Conservation (phyloP, 129 eudicot genomes). For the Cynara cardunculus region DNA sequence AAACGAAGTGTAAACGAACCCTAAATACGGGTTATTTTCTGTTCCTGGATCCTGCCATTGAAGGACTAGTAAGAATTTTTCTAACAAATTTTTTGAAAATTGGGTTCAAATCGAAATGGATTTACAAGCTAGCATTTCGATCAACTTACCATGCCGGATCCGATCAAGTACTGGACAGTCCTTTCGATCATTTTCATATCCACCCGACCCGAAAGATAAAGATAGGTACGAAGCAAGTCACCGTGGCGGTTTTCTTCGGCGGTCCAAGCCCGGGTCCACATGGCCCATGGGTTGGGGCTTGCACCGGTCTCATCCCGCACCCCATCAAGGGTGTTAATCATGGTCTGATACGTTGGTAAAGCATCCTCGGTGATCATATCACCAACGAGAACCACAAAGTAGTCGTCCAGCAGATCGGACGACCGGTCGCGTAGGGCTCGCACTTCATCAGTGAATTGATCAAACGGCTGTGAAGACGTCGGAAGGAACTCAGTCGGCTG, state of each 20-base stretch:
- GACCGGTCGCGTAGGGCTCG: conserved; percentile 25
- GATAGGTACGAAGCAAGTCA: conserved; percentile 37
- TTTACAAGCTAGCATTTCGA: too few relatives aligned
- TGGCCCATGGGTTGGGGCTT: conserved; percentile 32
- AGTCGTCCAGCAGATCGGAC: conserved; percentile 27
- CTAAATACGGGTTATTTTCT: conserved; percentile 53
- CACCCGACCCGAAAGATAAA: conserved; percentile 46
- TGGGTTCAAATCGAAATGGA: too few relatives aligned
- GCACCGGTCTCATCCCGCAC: conserved; percentile 41
- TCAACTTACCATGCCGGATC: conserved; percentile 44
- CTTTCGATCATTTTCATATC: conserved; percentile 39
- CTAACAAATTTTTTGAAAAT: too few relatives aligned
- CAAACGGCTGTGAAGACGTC: conserved; percentile 18
- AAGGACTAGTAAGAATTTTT: too few relatives aligned
- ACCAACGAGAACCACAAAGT: conserved; percentile 39
- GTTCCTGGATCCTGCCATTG: conserved; percentile 39
- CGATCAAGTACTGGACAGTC: conserved; percentile 33
- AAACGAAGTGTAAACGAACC: conserved; percentile 53
- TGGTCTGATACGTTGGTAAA: conserved; percentile 38
- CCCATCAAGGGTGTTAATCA: conserved; percentile 42
- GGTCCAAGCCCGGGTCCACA: conserved; percentile 42
- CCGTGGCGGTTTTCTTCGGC: conserved; percentile 48
- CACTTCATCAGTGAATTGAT: conserved; percentile 26
- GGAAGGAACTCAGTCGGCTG: conserved; percentile 41
- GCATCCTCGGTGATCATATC: conserved; percentile 46